A percentile compares a stretch with the other conserved stretches of the same genome.
These are phyloP conservation scores for Tulasnella sp. DNA, from an alignment of 768 basidiomycete genomes.

Conservation along the genomic window DNA sequence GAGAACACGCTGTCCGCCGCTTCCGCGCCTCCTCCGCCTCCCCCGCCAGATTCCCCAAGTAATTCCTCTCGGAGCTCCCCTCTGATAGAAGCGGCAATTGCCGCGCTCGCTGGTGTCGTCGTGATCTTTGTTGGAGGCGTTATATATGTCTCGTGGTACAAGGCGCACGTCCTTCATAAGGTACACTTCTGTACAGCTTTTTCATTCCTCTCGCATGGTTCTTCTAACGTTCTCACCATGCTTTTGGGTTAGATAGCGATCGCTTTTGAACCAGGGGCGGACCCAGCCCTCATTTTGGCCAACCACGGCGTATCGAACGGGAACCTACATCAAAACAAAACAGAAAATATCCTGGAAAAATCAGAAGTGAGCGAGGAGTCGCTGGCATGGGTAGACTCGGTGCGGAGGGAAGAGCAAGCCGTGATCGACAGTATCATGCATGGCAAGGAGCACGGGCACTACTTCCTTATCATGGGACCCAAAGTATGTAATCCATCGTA, in stretches of 20 bases:
- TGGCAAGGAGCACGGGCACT: constrained; percentile 59
- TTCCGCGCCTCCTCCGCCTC: too few species aligned
- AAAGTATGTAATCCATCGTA: constrained; percentile 38
- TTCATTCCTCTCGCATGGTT: neutral
- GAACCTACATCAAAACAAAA: too few species aligned
- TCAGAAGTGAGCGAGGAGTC: constrained; percentile 27
- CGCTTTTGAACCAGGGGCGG: constrained; percentile 71
- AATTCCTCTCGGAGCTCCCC: too few species aligned
- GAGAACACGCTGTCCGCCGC: too few species aligned
- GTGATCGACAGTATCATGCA: constrained; percentile 66
- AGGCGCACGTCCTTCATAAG: neutral
- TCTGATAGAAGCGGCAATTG: too few species aligned
- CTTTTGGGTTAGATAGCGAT: constrained; percentile 48
- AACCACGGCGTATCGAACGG: constrained; percentile 27
- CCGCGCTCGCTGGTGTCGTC: too few species aligned
- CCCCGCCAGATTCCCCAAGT: too few species aligned
- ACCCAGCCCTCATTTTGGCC: constrained; percentile 67
- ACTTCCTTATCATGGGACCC: constrained; percentile 65
- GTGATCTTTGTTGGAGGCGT: constrained; percentile 4
- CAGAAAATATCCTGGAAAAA: constrained; percentile 22
- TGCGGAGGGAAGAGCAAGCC: constrained; percentile 65
- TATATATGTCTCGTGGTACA: constrained; percentile 10
- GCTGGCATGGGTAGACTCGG: constrained; percentile 40
- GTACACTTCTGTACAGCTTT: neutral
- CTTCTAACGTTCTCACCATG: neutral